Evolutionary conservation across 805 yeast genomes (phyloP), one percentile per base, ranked within the genome.

Genomic region (Metschnikowia cerradonensis): DNA sequence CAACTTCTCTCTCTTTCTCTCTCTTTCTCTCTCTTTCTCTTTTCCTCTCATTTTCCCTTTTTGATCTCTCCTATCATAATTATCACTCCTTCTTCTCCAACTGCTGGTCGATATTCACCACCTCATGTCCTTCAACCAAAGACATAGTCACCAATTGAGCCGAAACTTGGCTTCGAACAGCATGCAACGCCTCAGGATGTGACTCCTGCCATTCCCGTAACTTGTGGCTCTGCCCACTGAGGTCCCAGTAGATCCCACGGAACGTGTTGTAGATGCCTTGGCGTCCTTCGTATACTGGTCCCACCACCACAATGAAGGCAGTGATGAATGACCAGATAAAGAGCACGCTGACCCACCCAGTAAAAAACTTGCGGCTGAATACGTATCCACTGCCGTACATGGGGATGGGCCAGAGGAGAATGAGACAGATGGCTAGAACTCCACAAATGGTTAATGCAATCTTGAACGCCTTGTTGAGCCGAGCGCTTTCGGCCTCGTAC

Each of bases 331-430:
- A 70, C 96, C 96, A 90, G 52, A 89, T 81, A 48, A 90, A 81
- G 52, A 85, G 82, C 31, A 90, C 95, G 35, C 77, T 81, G 45
- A 90, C 79, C 96, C 96, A 90, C 41, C 96, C 96, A 6, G 94
- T 87, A 68, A 90, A 90, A 70, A 88, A 88, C 50, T 66, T 68
- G 66, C 80, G 83, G 48, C 88, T 81, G 68, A 90, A 90, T 38
- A 90, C 74, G 63, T 90, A 90, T 3, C 79, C 77, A 4, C 85
- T 63, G 32, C 96, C 97, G 66, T 85, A 90, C 94, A 90, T 85
- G 57, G 97, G 96, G 90, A 90, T 87, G 61, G 97, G 97, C 94
- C 95, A 89, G 31, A 90, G 62, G 23, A 90, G 77, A 32, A 90
- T 69, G 45, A 90, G 70, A 43, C 84, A 75, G 7, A 88, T 58